These are phyloP conservation scores for Hericium coralloides DNA, from an alignment of 768 basidiomycete genomes.

Conservation along the genomic window DNA sequence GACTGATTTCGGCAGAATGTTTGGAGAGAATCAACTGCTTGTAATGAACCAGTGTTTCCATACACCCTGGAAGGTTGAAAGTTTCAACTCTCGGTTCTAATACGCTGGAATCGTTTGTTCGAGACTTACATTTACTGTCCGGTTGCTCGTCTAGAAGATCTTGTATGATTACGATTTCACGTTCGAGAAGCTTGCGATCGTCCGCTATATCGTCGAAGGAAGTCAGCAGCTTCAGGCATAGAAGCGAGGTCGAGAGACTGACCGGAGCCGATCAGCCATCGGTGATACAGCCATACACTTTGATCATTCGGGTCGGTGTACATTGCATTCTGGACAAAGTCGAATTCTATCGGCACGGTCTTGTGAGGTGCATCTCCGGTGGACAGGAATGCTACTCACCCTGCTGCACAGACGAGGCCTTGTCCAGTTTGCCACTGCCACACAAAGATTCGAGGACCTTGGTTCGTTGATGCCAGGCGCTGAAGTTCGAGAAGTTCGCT, in stretches of 20 bases:
- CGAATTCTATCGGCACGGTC: slow-evolving; percentile 57
- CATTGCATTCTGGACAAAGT: slow-evolving; percentile 85
- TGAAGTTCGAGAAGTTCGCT: slow-evolving; percentile 93
- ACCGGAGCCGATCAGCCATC: slow-evolving; percentile 91
- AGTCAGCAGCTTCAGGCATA: background rate
- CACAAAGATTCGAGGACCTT: slow-evolving; percentile 67
- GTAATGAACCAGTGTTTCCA: slow-evolving; percentile 87
- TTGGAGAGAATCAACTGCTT: slow-evolving; percentile 56
- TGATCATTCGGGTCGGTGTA: slow-evolving; percentile 97
- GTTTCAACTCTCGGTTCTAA: too few relatives aligned
- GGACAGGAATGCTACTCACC: slow-evolving; percentile 35
- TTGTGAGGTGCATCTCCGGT: background rate
- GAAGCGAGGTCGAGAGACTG: slow-evolving; percentile 12
- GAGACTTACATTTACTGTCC: slow-evolving; percentile 77
- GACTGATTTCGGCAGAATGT: slow-evolving; percentile 27
- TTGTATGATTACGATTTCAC: slow-evolving; percentile 73
- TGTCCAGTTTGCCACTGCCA: slow-evolving; percentile 45
- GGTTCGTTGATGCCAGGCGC: slow-evolving; percentile 97
- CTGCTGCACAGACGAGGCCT: slow-evolving; percentile 50
- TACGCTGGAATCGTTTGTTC: too few relatives aligned
- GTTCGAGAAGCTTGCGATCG: slow-evolving; percentile 44
- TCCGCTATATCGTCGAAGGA: slow-evolving; percentile 35
- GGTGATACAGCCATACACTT: slow-evolving; percentile 96
- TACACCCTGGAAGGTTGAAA: slow-evolving; percentile 59
- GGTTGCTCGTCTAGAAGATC: slow-evolving; percentile 85